A percentile compares a stretch with the other conserved stretches of the same genome.
phyloP scores from a whole-genome alignment of 2,329 filamentous ascomycete genomes.

The Fusarium camptoceras region DNA sequence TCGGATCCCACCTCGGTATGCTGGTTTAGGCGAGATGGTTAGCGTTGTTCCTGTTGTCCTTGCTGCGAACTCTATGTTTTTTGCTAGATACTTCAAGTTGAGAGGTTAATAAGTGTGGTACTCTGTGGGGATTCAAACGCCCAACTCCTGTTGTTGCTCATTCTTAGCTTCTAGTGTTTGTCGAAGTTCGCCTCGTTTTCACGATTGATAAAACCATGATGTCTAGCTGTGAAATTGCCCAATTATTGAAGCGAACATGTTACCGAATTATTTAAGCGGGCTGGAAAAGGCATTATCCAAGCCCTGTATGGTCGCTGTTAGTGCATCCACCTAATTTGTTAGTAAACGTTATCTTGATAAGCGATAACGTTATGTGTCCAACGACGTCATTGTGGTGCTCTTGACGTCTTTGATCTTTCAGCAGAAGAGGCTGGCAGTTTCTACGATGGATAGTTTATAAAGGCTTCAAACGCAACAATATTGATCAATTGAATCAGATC shows the following conservation, averaged over 20 bases:
- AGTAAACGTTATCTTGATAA: background rate
- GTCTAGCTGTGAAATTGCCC: background rate
- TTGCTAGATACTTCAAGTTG: background rate
- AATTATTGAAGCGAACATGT: no score
- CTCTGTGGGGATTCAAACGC: no score
- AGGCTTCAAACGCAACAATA: fast-evolving
- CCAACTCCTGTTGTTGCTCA: no score
- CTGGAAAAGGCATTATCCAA: background rate
- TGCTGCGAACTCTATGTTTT: conserved; percentile 11
- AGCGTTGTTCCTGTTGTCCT: conserved; percentile 10
- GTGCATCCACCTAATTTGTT: fast-evolving
- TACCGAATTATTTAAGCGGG: background rate
- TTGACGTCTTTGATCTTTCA: conserved; percentile 20
- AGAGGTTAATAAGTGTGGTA: background rate
- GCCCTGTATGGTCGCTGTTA: background rate
- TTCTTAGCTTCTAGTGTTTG: no score
- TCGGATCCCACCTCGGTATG: background rate
- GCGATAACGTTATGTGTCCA: background rate
- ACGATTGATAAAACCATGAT: background rate
- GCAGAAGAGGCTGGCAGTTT: background rate
- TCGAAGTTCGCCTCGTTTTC: no score
- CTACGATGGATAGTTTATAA: background rate
- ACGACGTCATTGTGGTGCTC: conserved; percentile 9
- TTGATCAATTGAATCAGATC: fast-evolving
- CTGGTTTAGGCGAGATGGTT: conserved; percentile 15